Percentiles rank a stretch among this genome's conserved stretches.
Evolutionary conservation across 352 stramenopile genomes (phyloP).

Genomic region (Globisporangium abappressorium): DNA sequence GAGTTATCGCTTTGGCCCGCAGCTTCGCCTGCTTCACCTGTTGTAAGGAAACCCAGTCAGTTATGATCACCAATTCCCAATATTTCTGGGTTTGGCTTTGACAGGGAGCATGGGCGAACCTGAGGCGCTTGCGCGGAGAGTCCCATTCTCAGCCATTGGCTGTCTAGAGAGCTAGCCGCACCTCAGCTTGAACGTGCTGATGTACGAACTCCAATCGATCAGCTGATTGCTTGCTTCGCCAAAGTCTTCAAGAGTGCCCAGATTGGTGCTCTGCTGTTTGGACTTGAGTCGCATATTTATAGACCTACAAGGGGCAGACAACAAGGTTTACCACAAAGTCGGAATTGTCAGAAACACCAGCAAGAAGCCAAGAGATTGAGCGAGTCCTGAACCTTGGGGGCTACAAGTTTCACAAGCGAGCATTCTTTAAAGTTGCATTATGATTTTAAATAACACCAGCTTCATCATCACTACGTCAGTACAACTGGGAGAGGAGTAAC

Average conservation of each 20-base stretch:
- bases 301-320: not conserved
- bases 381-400: not conserved
- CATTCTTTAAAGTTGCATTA: slow-evolving; percentile 12
- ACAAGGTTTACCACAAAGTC: not conserved
- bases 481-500: slow-evolving; percentile 3
- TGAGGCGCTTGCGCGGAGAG: not conserved
- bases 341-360: not conserved
- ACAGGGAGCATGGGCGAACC: not conserved
- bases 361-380: not conserved
- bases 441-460: slow-evolving; percentile 12
- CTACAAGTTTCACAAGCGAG: not conserved
- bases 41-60: too few species aligned
- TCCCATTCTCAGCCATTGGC: not conserved
- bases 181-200: too few species aligned
- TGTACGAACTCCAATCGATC: not conserved
- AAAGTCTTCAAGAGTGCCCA: not conserved
- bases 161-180: not conserved
- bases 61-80: too few species aligned
- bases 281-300: not conserved
- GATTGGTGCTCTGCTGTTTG: not conserved
- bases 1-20: too few species aligned
- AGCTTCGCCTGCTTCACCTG: too few species aligned
- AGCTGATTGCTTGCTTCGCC: not conserved
- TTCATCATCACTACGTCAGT: slow-evolving; percentile 4
- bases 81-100: too few species aligned